Conservation (phyloP, 129 eudicot genomes). For the Erigeron canadensis region DNA sequence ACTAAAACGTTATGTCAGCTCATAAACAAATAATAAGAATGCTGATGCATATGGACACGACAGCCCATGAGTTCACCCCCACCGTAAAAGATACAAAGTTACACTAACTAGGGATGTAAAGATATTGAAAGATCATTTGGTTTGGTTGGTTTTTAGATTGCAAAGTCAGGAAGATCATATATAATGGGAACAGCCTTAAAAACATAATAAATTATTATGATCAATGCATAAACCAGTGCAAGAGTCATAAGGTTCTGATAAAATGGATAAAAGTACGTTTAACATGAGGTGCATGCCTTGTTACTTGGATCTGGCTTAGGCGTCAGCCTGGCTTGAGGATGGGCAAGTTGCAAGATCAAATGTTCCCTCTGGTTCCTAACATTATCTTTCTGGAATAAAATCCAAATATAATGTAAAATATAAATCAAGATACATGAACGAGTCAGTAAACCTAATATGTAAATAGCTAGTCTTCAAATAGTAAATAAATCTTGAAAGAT, state of each 20-base stretch:
- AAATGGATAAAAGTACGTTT: constrained; percentile 35
- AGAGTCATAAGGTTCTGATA: constrained; percentile 28
- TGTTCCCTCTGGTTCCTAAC: constrained; percentile 96
- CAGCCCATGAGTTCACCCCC: constrained; percentile 9
- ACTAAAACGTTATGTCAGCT: constrained; percentile 8
- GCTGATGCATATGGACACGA: constrained; percentile 24
- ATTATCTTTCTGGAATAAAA: constrained; percentile 72
- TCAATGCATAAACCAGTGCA: constrained; percentile 25
- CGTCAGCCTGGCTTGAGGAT: constrained; percentile 76
- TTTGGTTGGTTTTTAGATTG: constrained; percentile 10
- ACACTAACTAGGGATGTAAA: constrained; percentile 12
- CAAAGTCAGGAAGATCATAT: constrained; percentile 12
- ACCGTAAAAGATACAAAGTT: constrained; percentile 19
- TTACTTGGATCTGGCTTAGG: constrained; percentile 88
- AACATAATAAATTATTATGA: not conserved
- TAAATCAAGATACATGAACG: constrained; percentile 21
- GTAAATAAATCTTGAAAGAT: constrained; percentile 20
- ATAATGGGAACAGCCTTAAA: constrained; percentile 1
- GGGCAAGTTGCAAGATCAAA: constrained; percentile 78
- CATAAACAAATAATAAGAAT: constrained; percentile 9
- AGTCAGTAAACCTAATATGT: constrained; percentile 12
- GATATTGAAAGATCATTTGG: constrained; percentile 9
- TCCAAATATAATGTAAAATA: constrained; percentile 22
- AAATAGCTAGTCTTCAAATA: constrained; percentile 12
- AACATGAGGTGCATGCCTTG: constrained; percentile 59